These are phyloP conservation scores for Verticillium dahliae DNA, from an alignment of 2,329 filamentous ascomycete genomes.

Conservation along the genomic window DNA sequence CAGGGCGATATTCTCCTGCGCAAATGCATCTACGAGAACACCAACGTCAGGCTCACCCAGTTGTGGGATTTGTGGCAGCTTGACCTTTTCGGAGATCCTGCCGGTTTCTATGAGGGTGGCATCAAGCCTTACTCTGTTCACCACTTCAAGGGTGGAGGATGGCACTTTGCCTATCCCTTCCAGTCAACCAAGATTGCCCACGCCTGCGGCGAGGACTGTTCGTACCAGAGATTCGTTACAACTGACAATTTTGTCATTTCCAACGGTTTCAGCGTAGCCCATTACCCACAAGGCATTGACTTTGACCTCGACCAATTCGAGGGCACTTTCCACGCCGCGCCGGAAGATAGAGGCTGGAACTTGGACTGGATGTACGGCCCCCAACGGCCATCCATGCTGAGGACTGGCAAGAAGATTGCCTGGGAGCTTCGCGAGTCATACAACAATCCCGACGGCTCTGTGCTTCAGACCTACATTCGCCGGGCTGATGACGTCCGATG, in stretches of 20 bases:
- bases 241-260: constrained; percentile 48
- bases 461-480: constrained; percentile 47
- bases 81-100: constrained; percentile 53
- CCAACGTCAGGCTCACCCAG: constrained; percentile 48
- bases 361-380: constrained; percentile 45
- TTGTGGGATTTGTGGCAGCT: constrained; percentile 55
- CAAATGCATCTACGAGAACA: constrained; percentile 59
- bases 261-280: constrained; percentile 52
- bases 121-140: constrained; percentile 55
- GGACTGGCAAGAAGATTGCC: constrained; percentile 43
- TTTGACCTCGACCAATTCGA: constrained; percentile 45
- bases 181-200: constrained; percentile 51
- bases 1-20: constrained; percentile 56
- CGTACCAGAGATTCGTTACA: constrained; percentile 51
- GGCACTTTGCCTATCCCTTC: constrained; percentile 47
- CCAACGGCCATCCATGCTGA: constrained; percentile 37
- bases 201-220: constrained; percentile 55
- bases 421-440: constrained; percentile 48
- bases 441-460: constrained; percentile 39
- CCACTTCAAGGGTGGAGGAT: constrained; percentile 56
- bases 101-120: constrained; percentile 58
- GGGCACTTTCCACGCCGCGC: constrained; percentile 43
- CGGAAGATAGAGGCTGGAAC: constrained; percentile 41
- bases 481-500: constrained; percentile 47
- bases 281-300: constrained; percentile 45